Evolutionary conservation across 2,329 filamentous ascomycete genomes (phyloP).

Genomic region (Cordyceps javanica): DNA sequence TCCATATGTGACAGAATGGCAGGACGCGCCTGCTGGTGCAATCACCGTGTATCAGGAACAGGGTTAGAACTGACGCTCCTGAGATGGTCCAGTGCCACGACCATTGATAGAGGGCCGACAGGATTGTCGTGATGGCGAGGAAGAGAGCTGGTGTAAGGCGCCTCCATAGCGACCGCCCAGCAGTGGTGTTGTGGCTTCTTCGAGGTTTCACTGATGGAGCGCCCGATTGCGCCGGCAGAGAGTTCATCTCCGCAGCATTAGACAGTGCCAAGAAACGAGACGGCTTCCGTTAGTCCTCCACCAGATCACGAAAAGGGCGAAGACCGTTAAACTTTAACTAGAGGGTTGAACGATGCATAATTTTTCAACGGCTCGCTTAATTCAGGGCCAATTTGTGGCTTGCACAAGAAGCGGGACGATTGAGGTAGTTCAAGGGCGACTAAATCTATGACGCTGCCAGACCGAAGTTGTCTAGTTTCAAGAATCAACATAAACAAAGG

Average conservation of each 20-base stretch:
- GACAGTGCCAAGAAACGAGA: neutral
- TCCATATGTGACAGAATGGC: neutral
- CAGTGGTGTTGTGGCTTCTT: neutral
- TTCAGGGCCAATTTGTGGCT: neutral
- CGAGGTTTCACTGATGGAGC: neutral
- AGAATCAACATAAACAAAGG: neutral
- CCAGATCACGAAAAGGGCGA: neutral
- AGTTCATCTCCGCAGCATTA: neutral
- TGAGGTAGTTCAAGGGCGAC: neutral
- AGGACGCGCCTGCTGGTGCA: neutral
- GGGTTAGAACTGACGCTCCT: neutral
- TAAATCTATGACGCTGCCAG: neutral
- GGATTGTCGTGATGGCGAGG: neutral
- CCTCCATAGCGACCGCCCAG: neutral
- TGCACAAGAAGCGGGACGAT: neutral
- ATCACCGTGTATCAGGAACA: neutral
- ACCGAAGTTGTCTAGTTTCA: neutral
- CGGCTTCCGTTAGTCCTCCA: neutral
- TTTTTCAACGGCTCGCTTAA: too few species aligned
- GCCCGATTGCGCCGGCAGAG: neutral
- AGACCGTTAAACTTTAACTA: neutral
- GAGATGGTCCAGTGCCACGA: neutral
- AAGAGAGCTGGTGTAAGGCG: neutral
- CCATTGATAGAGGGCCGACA: neutral
- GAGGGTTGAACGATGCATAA: neutral